Evolutionary conservation across 2,329 filamentous ascomycete genomes (phyloP), one percentile per base, ranked within the genome.

Genomic region (Zasmidium cellare): DNA sequence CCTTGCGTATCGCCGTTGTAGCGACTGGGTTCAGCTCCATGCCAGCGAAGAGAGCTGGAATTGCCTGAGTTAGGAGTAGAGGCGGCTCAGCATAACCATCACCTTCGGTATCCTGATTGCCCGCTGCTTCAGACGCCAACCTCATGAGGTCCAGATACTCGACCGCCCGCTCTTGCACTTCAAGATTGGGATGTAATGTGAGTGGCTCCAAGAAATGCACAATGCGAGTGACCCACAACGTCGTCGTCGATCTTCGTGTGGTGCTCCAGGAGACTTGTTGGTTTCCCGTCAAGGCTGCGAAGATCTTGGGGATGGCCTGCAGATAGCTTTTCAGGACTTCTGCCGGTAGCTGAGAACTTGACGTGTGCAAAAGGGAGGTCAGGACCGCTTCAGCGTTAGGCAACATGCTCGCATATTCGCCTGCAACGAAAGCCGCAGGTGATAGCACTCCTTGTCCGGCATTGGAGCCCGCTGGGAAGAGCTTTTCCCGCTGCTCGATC

Each of bases 11-110:
- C 2, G 94, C 93, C 46, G 85, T 87, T 3, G 79, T 73, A 1
- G 94, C 91, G 9, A 99, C 93, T 0, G 94, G 96, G 65, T 97
- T 97, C 35, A 99, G 80, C 63, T 97, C 92, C 76, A 90, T 86
- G 0, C 92, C 92, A 5, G 83, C 81, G 72, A 97, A 97, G 1
- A 99, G 80, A 1, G 88, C 88, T 1, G 94, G 93, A 55, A 99
- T 90, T 2, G 92, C 92, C 71, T 96, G 91, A 0, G 92, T 96
- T 3, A 99, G 83, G 1, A 99, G 82, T 14, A 96, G 78, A 2
- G 94, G 94, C 9, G 90, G 82, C 62, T 94, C 88, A 19, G 76
- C 84, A 62, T 91, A 92, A 16, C 88, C 87, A 57, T 86, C 85
- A 9, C 85, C 81, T 12, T 86, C 83, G 20, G 83, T 77, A 11